A percentile compares a stretch with the other conserved stretches of the same genome.
These are phyloP conservation scores for Pythium apleroticum DNA, from an alignment of 352 stramenopile genomes.

Conservation along the genomic window DNA sequence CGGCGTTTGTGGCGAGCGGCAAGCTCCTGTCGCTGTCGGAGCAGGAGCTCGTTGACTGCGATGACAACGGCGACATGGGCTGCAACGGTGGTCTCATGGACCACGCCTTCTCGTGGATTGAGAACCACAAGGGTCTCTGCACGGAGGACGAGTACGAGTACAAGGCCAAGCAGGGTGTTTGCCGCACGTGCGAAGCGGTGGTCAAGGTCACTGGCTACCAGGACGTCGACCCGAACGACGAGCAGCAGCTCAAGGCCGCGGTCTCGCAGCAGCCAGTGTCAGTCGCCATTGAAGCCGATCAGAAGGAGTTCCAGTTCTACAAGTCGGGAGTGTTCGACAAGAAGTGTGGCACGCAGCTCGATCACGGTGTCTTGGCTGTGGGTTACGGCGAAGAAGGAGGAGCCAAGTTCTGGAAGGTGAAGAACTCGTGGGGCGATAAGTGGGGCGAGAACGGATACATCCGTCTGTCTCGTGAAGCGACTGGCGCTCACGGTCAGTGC, in stretches of 20 bases:
- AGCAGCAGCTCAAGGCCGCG: slow-evolving; percentile 85
- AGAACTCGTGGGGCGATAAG: slow-evolving; percentile 95
- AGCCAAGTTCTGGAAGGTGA: slow-evolving; percentile 93
- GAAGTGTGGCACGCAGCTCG: slow-evolving; percentile 90
- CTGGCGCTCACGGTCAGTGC: slow-evolving; percentile 49
- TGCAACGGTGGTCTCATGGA: slow-evolving; percentile 98
- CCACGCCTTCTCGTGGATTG: slow-evolving; percentile 96
- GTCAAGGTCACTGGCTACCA: slow-evolving; percentile 88
- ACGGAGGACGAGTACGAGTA: slow-evolving; percentile 97
- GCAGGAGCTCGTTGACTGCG: slow-evolving; percentile 98
- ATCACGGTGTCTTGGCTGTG: slow-evolving; percentile 97
- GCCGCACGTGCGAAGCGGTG: slow-evolving; percentile 79
- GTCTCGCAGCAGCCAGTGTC: slow-evolving; percentile 93
- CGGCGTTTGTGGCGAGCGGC: slow-evolving; percentile 91
- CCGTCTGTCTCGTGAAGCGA: slow-evolving; percentile 76
- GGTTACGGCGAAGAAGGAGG: slow-evolving; percentile 92
- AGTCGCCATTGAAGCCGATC: slow-evolving; percentile 93
- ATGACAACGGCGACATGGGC: slow-evolving; percentile 93
- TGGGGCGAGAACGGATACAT: slow-evolving; percentile 96
- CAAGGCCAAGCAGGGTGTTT: slow-evolving; percentile 65
- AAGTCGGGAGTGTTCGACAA: slow-evolving; percentile 89
- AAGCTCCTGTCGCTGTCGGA: slow-evolving; percentile 94
- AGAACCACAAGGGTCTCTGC: slow-evolving; percentile 92
- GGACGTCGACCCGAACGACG: slow-evolving; percentile 85
- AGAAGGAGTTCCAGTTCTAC: slow-evolving; percentile 97